A percentile compares a stretch with the other conserved stretches of the same genome.
These are phyloP conservation scores for Plectosphaerella sp. DNA, from an alignment of 2,329 filamentous ascomycete genomes.

Conservation along the genomic window DNA sequence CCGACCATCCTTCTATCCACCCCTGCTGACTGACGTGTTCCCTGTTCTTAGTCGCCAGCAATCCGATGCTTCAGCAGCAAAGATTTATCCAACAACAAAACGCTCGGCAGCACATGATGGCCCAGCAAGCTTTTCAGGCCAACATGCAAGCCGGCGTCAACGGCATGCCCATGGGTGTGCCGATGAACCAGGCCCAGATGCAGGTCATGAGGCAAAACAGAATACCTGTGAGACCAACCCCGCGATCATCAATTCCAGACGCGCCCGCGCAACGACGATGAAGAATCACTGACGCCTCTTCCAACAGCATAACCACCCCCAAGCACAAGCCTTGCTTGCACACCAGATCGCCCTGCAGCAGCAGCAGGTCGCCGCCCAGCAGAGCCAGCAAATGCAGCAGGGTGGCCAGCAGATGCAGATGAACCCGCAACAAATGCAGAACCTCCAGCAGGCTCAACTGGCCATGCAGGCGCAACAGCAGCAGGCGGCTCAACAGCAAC, in stretches of 20 bases:
- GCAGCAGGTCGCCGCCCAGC: slow-evolving; percentile 23
- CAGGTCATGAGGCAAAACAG: slow-evolving; percentile 42
- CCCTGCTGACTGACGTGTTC: neutral
- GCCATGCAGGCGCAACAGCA: slow-evolving; percentile 30
- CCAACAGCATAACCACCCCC: slow-evolving; percentile 9
- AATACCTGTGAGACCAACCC: slow-evolving; percentile 32
- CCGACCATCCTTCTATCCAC: neutral
- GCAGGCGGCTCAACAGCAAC: slow-evolving; percentile 29
- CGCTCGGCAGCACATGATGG: slow-evolving; percentile 46
- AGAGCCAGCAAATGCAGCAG: slow-evolving; percentile 34
- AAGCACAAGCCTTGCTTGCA: slow-evolving; percentile 36
- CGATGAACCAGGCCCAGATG: slow-evolving; percentile 42
- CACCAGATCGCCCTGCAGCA: slow-evolving; percentile 45
- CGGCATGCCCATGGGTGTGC: slow-evolving; percentile 50
- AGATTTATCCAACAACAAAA: slow-evolving; percentile 50
- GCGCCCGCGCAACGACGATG: neutral
- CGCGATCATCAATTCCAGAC: neutral
- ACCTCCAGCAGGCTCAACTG: slow-evolving; percentile 37
- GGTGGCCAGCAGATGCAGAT: slow-evolving; percentile 43
- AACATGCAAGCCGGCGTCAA: slow-evolving; percentile 42
- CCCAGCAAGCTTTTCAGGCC: slow-evolving; percentile 45
- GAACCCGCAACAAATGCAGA: slow-evolving; percentile 40
- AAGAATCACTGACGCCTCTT: neutral
- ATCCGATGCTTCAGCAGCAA: slow-evolving; percentile 44
- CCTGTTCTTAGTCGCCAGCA: slow-evolving; percentile 18